Percentiles rank a stretch among this genome's conserved stretches.
phyloP scores from a whole-genome alignment of 306 rosid genomes.

The Cicer cuneatum region DNA sequence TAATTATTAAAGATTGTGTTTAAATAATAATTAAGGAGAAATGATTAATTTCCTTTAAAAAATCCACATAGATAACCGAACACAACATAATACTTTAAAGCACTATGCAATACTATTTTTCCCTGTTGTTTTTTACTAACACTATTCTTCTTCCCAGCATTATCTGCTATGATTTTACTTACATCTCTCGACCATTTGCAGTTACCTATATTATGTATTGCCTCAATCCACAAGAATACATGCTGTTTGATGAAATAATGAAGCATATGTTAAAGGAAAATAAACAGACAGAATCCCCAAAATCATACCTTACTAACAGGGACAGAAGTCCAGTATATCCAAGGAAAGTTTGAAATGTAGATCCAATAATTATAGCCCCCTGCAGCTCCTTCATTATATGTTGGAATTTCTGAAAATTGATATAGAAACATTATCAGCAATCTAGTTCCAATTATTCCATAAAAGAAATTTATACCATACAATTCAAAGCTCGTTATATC shows the following conservation, averaged over 20 bases:
- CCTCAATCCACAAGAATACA: slow-evolving; percentile 23
- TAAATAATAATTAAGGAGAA: slow-evolving; percentile 16
- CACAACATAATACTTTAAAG: background rate
- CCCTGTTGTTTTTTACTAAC: slow-evolving; percentile 17
- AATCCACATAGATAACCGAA: slow-evolving; percentile 1
- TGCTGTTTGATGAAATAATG: background rate
- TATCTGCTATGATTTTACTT: background rate
- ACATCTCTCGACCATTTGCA: slow-evolving; percentile 31
- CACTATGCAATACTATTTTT: slow-evolving; percentile 9
- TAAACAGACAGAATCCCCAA: background rate
- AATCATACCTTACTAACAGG: slow-evolving; percentile 72
- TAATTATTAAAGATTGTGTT: background rate
- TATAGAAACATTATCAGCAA: slow-evolving; percentile 2
- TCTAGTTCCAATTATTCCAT: slow-evolving; percentile 18
- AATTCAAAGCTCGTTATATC: slow-evolving; percentile 12
- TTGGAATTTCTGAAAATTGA: slow-evolving; percentile 76
- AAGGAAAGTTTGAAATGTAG: slow-evolving; percentile 89
- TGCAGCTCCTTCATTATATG: slow-evolving; percentile 98
- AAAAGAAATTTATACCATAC: background rate
- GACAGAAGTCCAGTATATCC: slow-evolving; percentile 97
- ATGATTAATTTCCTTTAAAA: background rate
- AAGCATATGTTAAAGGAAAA: slow-evolving; percentile 19
- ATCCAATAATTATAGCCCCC: slow-evolving; percentile 91
- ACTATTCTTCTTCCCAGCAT: slow-evolving; percentile 24
- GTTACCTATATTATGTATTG: slow-evolving; percentile 18